Percentiles rank a stretch among this genome's conserved stretches.
Conservation (phyloP, 1,284 basidiomycete genomes). For the Farysia itapuensis region DNA sequence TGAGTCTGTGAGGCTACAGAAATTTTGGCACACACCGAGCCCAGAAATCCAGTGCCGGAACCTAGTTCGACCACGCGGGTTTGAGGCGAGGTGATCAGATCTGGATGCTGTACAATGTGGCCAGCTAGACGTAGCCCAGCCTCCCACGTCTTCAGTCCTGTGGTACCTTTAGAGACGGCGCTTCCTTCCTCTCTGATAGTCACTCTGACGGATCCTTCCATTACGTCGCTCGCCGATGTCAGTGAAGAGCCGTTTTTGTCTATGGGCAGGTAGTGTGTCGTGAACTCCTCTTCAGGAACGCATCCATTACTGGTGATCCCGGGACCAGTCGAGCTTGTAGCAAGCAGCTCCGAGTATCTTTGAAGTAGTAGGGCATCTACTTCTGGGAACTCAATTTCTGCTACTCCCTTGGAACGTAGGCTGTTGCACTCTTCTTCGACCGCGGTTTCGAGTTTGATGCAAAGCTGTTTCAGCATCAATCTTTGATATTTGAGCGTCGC, state of each 20-base stretch:
- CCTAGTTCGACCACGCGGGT: slow-evolving; percentile 38
- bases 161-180: slow-evolving; percentile 35
- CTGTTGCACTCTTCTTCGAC: slow-evolving; percentile 13
- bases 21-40: slow-evolving; percentile 15
- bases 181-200: slow-evolving; percentile 32
- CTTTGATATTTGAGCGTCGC: slow-evolving; percentile 19
- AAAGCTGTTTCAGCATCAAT: slow-evolving; percentile 30
- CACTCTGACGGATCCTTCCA: slow-evolving; percentile 6
- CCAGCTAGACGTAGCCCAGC: slow-evolving; percentile 27
- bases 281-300: too few relatives aligned
- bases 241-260: too few relatives aligned
- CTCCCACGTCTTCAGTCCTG: slow-evolving; percentile 40
- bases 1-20: background rate
- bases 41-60: slow-evolving; percentile 39
- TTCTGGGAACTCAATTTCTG: slow-evolving; percentile 30
- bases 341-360: slow-evolving; percentile 22
- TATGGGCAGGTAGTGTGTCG: too few relatives aligned
- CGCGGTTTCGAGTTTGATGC: slow-evolving; percentile 20
- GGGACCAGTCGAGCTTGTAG: too few relatives aligned
- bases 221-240: slow-evolving; percentile 7
- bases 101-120: slow-evolving; percentile 17
- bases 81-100: slow-evolving; percentile 7
- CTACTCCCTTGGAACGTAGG: slow-evolving; percentile 11
- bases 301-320: too few relatives aligned
- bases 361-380: slow-evolving; percentile 28